These are phyloP conservation scores for Ceratobasidium sp. DNA, from an alignment of 1,284 basidiomycete species.

Conservation along the genomic window DNA sequence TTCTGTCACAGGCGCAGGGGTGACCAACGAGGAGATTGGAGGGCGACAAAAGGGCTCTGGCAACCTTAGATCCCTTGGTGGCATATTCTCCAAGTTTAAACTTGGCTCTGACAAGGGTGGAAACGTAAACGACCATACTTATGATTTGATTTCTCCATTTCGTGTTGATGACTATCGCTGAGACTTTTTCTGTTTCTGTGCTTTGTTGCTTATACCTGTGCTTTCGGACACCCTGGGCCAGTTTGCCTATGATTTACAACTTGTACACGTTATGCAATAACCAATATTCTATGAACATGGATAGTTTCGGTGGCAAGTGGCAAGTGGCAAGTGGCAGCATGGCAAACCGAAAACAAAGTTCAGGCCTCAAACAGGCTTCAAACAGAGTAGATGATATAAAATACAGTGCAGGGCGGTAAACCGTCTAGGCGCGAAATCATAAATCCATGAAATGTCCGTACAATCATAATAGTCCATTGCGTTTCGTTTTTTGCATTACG, in stretches of 20 bases:
- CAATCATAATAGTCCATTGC: conserved; percentile 2
- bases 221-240: not conserved
- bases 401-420: conserved; percentile 6
- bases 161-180: conserved; percentile 28
- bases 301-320: not conserved
- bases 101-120: conserved; percentile 18
- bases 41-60: conserved; percentile 34
- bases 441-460: conserved; percentile 17
- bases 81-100: conserved; percentile 23
- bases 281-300: not conserved
- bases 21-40: conserved; percentile 19
- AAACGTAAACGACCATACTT: conserved; percentile 28
- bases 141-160: conserved; percentile 34
- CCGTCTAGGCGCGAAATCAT: conserved; percentile 1
- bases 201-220: not conserved
- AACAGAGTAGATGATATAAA: conserved; percentile 9
- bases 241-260: not conserved
- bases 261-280: conserved; percentile 30
- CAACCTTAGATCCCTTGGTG: conserved; percentile 17
- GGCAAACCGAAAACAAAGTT: not conserved
- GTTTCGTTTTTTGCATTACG: not conserved
- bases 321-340: not conserved
- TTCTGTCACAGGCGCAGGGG: conserved; percentile 6
- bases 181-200: not conserved
- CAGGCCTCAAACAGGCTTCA: not conserved